Evolutionary conservation across 2,329 filamentous ascomycete species (phyloP).

Genomic region (Aphanocladium album): DNA sequence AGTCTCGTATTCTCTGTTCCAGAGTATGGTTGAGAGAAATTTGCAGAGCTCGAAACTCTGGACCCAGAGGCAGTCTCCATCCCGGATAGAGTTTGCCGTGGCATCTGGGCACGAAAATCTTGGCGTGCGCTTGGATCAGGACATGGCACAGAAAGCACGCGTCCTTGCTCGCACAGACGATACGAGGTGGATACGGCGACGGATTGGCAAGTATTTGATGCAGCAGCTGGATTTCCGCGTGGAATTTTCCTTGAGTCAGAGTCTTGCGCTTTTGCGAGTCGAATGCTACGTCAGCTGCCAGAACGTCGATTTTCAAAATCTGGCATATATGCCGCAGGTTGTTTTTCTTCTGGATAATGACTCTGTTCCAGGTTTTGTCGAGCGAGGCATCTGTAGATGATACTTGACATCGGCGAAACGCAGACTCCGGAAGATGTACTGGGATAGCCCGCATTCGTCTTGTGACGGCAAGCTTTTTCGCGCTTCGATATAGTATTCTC

Average conservation of each 20-base stretch:
- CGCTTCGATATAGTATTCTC: not conserved
- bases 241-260: not conserved
- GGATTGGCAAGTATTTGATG: not conserved
- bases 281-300: not conserved
- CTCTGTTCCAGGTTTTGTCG: not conserved
- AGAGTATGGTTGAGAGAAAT: not conserved
- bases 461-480: not conserved
- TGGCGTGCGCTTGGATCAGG: not conserved
- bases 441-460: not conserved
- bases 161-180: slow-evolving; percentile 7
- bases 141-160: slow-evolving; percentile 1
- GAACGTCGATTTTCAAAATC: not conserved
- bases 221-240: slow-evolving; percentile 8
- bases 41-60: not conserved
- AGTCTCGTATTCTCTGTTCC: not conserved
- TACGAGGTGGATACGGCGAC: not conserved
- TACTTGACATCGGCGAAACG: not conserved
- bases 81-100: slow-evolving; percentile 7
- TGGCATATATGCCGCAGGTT: not conserved
- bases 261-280: not conserved
- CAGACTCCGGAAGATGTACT: not conserved
- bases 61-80: slow-evolving; percentile 1
- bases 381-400: not conserved
- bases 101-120: slow-evolving; percentile 1
- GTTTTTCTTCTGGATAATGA: not conserved